Conservation (phyloP, 140 eudicot species). For the Senecio squalidus region DNA sequence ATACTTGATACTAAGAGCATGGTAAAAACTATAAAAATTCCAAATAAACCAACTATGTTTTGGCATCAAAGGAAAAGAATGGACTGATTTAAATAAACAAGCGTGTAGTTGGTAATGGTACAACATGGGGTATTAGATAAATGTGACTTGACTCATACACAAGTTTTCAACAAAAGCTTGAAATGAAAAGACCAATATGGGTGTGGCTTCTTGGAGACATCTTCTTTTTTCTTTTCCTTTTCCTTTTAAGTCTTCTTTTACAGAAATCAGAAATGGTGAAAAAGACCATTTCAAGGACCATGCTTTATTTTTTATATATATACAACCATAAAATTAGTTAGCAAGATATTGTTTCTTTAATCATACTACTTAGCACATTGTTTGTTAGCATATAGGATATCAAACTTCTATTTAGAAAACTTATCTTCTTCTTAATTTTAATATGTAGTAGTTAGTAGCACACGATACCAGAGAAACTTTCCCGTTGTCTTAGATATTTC, state of each 20-base stretch:
- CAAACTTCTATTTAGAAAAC: too few species aligned
- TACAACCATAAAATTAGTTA: constrained; percentile 5
- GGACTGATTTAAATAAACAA: background rate
- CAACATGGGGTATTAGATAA: constrained; percentile 24
- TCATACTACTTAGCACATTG: background rate
- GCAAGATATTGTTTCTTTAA: background rate
- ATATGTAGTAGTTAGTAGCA: too few species aligned
- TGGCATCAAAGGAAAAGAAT: constrained; percentile 10
- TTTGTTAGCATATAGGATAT: background rate
- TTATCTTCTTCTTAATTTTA: too few species aligned
- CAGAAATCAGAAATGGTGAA: constrained; percentile 31
- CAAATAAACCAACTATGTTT: constrained; percentile 8
- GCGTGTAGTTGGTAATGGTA: constrained; percentile 14
- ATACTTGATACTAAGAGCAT: too few species aligned
- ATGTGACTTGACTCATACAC: background rate
- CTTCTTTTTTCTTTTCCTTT: constrained; percentile 19
- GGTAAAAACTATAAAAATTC: constrained; percentile 6
- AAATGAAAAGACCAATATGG: constrained; percentile 20
- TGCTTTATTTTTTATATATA: constrained; percentile 8
- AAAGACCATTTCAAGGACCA: constrained; percentile 28
- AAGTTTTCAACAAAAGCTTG: constrained; percentile 11
- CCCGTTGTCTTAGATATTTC: too few species aligned
- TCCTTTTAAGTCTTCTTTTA: constrained; percentile 20
- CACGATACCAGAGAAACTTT: too few species aligned
- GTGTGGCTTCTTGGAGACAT: constrained; percentile 22